Percentiles rank a stretch among this genome's conserved stretches.
Conservation (phyloP, 1,284 basidiomycete species). For the Grifola frondosa region DNA sequence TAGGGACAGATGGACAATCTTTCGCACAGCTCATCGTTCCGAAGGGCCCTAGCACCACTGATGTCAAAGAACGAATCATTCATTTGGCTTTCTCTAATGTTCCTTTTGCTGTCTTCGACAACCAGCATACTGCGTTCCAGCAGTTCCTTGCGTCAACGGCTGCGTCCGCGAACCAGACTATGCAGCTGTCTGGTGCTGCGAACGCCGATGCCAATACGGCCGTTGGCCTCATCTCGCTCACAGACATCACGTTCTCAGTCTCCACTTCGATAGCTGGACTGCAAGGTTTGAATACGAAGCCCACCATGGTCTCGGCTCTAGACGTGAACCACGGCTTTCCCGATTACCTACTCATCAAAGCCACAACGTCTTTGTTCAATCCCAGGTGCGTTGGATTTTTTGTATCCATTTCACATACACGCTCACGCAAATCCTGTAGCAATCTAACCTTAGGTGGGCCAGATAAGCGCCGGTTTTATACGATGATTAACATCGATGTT, state of each 20-base stretch:
- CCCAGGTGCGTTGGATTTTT: slow-evolving; percentile 47
- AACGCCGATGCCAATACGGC: slow-evolving; percentile 67
- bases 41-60: slow-evolving; percentile 57
- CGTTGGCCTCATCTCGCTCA: slow-evolving; percentile 65
- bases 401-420: slow-evolving; percentile 1
- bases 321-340: slow-evolving; percentile 73
- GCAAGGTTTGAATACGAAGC: slow-evolving; percentile 64
- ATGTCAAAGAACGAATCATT: slow-evolving; percentile 63
- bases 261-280: slow-evolving; percentile 63
- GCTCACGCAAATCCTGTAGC: slow-evolving; percentile 35
- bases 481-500: neutral
- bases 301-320: slow-evolving; percentile 57
- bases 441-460: slow-evolving; percentile 64
- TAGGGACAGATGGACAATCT: slow-evolving; percentile 52
- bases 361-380: slow-evolving; percentile 58
- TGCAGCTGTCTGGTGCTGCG: slow-evolving; percentile 60
- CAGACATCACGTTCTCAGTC: slow-evolving; percentile 64
- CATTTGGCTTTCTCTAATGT: slow-evolving; percentile 61
- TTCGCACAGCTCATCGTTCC: slow-evolving; percentile 69
- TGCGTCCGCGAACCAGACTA: slow-evolving; percentile 44
- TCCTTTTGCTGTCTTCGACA: slow-evolving; percentile 57
- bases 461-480: neutral
- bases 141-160: slow-evolving; percentile 71
- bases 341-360: slow-evolving; percentile 70
- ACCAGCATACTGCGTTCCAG: slow-evolving; percentile 57